Evolutionary conservation across 306 rosid species (phyloP), one percentile per base, ranked within the genome.

Genomic region (Corylus heterophylla): DNA sequence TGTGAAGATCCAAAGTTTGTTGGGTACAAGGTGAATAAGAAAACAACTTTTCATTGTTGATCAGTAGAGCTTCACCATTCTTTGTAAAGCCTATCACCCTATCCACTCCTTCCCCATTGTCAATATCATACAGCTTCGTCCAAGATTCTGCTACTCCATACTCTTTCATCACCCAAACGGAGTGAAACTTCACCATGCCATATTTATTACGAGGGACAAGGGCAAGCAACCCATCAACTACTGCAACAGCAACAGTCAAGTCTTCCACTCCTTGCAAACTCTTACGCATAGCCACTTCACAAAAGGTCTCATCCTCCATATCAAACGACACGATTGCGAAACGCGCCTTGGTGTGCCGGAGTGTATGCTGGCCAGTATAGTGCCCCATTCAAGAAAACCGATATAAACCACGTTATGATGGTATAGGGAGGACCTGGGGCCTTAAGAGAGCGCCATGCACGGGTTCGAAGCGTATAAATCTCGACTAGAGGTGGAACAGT

Each of bases 91-190:
- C 69, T 29, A 63, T 8, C 69, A 63, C 45, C 42, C 44, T 31
- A 11, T 7, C 12, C 29, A 31, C 31, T 0, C 17, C 6, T 59
- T 3, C 20, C 4, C 44, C 42, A 63, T 6, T 3, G 6, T 31
- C 42, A 63, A 63, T 63, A 63, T 31, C 69, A 31, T 12, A 31
- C 17, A 63, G 45, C 1, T 63, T 14, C 8, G 45, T 63, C 69
- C 69, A 63, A 29, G 69, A 63, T 13, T 31, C 69, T 4, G 18
- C 45, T 14, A 63, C 45, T 63, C 45, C 69, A 63, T 31, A 63
- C 44, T 63, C 45, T 31, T 63, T 63, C 45, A 63, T 63, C 69
- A 63, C 69, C 42, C 69, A 63, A 8, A 31, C 69, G 7, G 45
- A 63, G 69, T 63, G 17, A 31, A 14, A 31, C 4, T 0, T 2